Conservation (phyloP, 495 filamentous ascomycete species). For the Aspergillus mulundensis region DNA sequence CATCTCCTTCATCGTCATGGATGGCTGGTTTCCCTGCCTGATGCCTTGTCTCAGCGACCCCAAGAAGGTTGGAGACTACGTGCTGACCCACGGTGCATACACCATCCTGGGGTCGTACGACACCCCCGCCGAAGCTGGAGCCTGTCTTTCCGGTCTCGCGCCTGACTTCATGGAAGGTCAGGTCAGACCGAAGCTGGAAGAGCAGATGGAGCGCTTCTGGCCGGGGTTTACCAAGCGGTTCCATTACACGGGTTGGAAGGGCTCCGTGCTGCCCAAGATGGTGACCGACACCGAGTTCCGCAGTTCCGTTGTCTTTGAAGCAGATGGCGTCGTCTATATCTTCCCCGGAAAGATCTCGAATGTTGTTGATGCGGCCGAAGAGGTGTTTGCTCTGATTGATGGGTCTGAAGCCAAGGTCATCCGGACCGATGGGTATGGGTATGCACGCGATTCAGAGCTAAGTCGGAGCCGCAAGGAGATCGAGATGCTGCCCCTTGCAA, state of each 20-base stretch:
- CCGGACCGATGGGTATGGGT: background rate
- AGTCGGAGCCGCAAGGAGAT: background rate
- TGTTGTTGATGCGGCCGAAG: background rate
- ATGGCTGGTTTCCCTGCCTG: constrained; percentile 8
- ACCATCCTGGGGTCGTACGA: constrained; percentile 4
- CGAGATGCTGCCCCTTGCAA: background rate
- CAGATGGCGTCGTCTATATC: constrained; percentile 4
- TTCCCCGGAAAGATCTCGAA: constrained; percentile 11
- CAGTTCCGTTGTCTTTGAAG: background rate
- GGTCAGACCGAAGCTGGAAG: constrained; percentile 2
- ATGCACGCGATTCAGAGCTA: background rate
- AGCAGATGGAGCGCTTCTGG: constrained; percentile 8
- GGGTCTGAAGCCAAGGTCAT: background rate
- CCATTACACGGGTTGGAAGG: constrained; percentile 5
- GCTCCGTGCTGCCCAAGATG: constrained; percentile 7
- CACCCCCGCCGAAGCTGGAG: background rate
- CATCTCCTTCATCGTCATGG: constrained; percentile 11
- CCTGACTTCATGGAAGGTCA: background rate
- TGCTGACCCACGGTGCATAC: constrained; percentile 4
- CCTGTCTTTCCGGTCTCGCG: background rate
- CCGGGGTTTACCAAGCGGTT: constrained; percentile 4
- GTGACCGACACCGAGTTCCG: constrained; percentile 7
- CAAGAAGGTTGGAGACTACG: background rate
- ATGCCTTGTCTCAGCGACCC: background rate
- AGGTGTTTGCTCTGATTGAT: background rate